A percentile compares a stretch with the other conserved stretches of the same genome.
These are phyloP conservation scores for Rhizopus sp. DNA, from an alignment of 371 early-diverging fungal genomes.

Conservation along the genomic window DNA sequence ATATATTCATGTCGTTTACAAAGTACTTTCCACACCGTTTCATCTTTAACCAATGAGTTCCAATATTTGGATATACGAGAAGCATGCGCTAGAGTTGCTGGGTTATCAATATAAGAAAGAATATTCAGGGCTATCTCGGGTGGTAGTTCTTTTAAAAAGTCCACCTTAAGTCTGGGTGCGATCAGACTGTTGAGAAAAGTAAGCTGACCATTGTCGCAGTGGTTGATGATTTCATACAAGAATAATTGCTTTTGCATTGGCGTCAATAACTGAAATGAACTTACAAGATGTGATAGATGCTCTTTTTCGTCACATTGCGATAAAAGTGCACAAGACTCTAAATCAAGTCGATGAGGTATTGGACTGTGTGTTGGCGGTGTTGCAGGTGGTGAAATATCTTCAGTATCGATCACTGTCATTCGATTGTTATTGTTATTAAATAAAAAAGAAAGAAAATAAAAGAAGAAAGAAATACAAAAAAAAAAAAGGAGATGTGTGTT, in stretches of 20 bases:
- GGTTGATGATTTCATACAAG: conserved; percentile 50
- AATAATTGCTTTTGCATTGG: conserved; percentile 41
- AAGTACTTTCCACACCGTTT: conserved; percentile 46
- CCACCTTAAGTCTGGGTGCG: conserved; percentile 72
- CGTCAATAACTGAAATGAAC: conserved; percentile 41
- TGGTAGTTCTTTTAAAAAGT: conserved; percentile 77
- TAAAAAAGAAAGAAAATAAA: conserved; percentile 6
- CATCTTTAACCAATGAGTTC: conserved; percentile 68
- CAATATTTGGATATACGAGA: conserved; percentile 73
- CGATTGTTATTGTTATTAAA: conserved; percentile 2
- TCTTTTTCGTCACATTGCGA: conserved; percentile 28
- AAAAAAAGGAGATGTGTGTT: neutral
- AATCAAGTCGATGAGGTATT: conserved; percentile 19
- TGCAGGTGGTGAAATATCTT: conserved; percentile 49
- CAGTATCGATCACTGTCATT: conserved; percentile 7
- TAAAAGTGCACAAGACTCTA: conserved; percentile 4
- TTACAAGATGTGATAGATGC: conserved; percentile 34
- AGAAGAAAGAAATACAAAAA: conserved; percentile 1
- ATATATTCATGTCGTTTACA: conserved; percentile 41
- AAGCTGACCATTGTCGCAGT: conserved; percentile 58
- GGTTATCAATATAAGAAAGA: conserved; percentile 62
- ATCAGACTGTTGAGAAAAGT: conserved; percentile 58
- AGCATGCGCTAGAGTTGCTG: conserved; percentile 70
- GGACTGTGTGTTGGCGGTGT: conserved; percentile 44
- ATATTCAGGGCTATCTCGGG: conserved; percentile 74